A percentile compares a stretch with the other conserved stretches of the same genome.
Evolutionary conservation across 2,329 filamentous ascomycete genomes (phyloP).

Genomic region (Colletotrichum tofieldiae): DNA sequence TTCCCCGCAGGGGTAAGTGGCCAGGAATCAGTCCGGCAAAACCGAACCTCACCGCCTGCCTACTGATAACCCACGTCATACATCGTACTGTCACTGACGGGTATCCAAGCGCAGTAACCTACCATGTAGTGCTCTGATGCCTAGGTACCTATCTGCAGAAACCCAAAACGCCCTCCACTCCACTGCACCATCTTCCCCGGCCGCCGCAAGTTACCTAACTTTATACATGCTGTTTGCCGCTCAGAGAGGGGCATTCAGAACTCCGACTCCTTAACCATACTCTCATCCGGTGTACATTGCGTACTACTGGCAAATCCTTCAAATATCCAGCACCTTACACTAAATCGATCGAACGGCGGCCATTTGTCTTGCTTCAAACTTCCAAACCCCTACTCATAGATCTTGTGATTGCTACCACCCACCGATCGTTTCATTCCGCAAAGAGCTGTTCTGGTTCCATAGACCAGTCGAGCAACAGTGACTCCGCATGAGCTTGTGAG

Average conservation of each 20-base stretch:
- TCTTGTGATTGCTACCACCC: not conserved
- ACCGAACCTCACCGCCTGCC: slow-evolving; percentile 17
- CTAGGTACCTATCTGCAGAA: not conserved
- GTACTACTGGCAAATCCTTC: not conserved
- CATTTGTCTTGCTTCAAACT: not conserved
- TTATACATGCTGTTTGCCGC: not conserved
- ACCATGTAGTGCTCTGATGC: not conserved
- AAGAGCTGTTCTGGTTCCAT: not conserved
- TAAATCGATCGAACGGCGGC: too few species aligned
- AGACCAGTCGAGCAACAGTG: not conserved
- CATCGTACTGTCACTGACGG: slow-evolving; percentile 16
- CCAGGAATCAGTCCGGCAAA: slow-evolving; percentile 7
- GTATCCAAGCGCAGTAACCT: not conserved
- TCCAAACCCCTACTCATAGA: not conserved
- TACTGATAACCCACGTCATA: slow-evolving; percentile 25
- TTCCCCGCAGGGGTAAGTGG: slow-evolving; percentile 3
- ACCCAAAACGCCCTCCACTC: not conserved
- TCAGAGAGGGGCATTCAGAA: not conserved
- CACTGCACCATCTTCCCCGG: not conserved
- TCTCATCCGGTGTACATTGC: not conserved
- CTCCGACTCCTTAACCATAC: not conserved
- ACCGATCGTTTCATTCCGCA: not conserved
- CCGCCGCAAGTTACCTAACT: not conserved
- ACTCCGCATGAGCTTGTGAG: slow-evolving; percentile 19
- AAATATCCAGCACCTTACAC: not conserved